Evolutionary conservation across 2,329 filamentous ascomycete genomes (phyloP).

Genomic region (Trichoderma simmonsii): DNA sequence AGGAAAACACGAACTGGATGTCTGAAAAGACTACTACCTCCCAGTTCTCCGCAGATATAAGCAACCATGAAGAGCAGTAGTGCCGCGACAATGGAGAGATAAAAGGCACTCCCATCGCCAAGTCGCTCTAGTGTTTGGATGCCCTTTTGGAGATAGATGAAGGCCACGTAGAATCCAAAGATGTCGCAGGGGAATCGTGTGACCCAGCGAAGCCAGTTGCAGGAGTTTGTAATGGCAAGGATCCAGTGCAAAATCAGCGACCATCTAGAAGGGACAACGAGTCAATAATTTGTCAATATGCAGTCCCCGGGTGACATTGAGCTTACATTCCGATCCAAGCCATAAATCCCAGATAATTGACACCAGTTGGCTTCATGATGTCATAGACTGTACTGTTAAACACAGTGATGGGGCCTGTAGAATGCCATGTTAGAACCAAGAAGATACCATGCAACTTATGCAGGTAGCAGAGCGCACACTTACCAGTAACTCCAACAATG

Average conservation of each 20-base stretch:
- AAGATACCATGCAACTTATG: background rate
- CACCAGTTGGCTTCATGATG: conserved; percentile 73
- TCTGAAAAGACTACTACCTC: conserved; percentile 67
- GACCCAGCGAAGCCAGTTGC: conserved; percentile 84
- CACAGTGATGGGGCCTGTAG: conserved; percentile 75
- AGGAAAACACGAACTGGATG: conserved; percentile 76
- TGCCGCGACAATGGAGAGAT: conserved; percentile 73
- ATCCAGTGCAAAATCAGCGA: conserved; percentile 81
- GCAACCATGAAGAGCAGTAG: conserved; percentile 75
- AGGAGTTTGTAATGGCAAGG: conserved; percentile 78
- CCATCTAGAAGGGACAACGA: conserved; percentile 54
- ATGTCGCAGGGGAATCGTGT: conserved; percentile 91
- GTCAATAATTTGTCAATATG: background rate
- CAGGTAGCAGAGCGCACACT: background rate
- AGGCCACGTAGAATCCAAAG: conserved; percentile 90
- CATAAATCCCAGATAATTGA: conserved; percentile 87
- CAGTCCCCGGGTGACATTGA: background rate
- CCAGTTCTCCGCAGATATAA: conserved; percentile 70
- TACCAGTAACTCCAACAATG: conserved; percentile 83
- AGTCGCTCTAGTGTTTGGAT: conserved; percentile 80
- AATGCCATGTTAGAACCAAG: background rate
- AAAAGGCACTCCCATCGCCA: conserved; percentile 65
- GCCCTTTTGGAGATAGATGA: conserved; percentile 88
- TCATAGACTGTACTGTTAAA: conserved; percentile 89
- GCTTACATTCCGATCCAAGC: conserved; percentile 79